These are phyloP conservation scores for Lineolata rhizophorae DNA, from an alignment of 495 filamentous ascomycete genomes.

Conservation along the genomic window DNA sequence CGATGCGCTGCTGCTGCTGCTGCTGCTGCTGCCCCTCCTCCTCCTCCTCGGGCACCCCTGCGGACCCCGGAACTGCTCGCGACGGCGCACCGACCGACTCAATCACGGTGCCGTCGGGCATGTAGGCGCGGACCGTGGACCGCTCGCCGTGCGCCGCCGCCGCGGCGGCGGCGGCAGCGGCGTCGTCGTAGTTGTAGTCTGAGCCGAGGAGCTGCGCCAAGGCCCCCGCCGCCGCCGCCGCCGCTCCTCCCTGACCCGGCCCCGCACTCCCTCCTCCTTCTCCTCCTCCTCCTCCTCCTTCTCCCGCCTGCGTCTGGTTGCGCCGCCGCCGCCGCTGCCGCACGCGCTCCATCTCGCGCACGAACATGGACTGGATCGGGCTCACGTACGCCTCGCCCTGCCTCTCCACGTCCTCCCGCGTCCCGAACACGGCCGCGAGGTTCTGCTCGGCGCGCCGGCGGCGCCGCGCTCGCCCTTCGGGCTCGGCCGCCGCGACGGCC, in stretches of 20 bases:
- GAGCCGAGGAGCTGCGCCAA: no score
- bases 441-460: conserved; percentile 13
- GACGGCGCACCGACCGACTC: neutral
- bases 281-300: conserved; percentile 7
- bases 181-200: neutral
- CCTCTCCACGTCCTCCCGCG: conserved; percentile 17
- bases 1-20: neutral
- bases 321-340: conserved; percentile 16
- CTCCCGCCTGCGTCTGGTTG: no score
- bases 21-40: no score
- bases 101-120: no score
- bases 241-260: no score
- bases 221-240: no score
- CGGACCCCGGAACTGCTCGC: no score
- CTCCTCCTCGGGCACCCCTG: no score
- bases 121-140: no score
- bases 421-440: conserved; percentile 18
- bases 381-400: conserved; percentile 20
- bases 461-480: conserved; percentile 10
- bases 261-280: neutral
- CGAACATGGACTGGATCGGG: conserved; percentile 20
- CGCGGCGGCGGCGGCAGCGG: neutral
- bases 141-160: no score
- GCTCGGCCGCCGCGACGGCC: conserved; percentile 6
- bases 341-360: conserved; percentile 14